Evolutionary conservation across 192 early-diverging fungal species (phyloP).

Genomic region (Podila epicladia): DNA sequence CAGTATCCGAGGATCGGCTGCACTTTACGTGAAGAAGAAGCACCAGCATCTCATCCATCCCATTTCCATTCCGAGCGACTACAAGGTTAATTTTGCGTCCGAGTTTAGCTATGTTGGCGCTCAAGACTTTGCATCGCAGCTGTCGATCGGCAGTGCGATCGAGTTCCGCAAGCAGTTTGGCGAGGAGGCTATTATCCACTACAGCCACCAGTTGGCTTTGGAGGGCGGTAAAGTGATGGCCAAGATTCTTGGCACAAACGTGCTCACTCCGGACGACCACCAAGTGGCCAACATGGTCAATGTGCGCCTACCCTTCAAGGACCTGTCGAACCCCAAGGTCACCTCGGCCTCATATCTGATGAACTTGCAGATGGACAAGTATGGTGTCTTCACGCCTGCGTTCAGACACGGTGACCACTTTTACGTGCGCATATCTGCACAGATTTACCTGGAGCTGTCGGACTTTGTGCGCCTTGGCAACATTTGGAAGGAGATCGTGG

Average conservation of each 20-base stretch:
- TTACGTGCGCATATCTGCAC: slow-evolving; percentile 64
- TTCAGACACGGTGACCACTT: slow-evolving; percentile 62
- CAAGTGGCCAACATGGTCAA: slow-evolving; percentile 68
- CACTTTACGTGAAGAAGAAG: slow-evolving; percentile 59
- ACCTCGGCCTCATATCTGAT: slow-evolving; percentile 26
- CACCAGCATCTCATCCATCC: slow-evolving; percentile 60
- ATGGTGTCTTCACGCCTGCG: slow-evolving; percentile 48
- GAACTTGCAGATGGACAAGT: slow-evolving; percentile 49
- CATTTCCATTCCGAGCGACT: slow-evolving; percentile 53
- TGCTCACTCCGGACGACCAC: slow-evolving; percentile 61
- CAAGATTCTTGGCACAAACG: slow-evolving; percentile 63
- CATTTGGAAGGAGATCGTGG: slow-evolving; percentile 55
- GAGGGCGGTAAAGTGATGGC: slow-evolving; percentile 63
- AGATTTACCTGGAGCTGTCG: slow-evolving; percentile 61
- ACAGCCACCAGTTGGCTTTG: slow-evolving; percentile 62
- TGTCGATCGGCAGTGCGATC: slow-evolving; percentile 54
- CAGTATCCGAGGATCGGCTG: slow-evolving; percentile 60
- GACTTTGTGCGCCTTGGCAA: slow-evolving; percentile 60
- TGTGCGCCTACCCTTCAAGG: slow-evolving; percentile 59
- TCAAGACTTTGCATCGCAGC: slow-evolving; percentile 48
- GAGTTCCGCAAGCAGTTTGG: slow-evolving; percentile 62
- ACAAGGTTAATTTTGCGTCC: slow-evolving; percentile 49
- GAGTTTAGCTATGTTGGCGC: slow-evolving; percentile 65
- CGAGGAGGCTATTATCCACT: slow-evolving; percentile 64
- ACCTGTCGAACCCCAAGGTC: slow-evolving; percentile 36